Evolutionary conservation across 73 alveolate genomes (phyloP).

Genomic region (Uronychia binucleata): DNA sequence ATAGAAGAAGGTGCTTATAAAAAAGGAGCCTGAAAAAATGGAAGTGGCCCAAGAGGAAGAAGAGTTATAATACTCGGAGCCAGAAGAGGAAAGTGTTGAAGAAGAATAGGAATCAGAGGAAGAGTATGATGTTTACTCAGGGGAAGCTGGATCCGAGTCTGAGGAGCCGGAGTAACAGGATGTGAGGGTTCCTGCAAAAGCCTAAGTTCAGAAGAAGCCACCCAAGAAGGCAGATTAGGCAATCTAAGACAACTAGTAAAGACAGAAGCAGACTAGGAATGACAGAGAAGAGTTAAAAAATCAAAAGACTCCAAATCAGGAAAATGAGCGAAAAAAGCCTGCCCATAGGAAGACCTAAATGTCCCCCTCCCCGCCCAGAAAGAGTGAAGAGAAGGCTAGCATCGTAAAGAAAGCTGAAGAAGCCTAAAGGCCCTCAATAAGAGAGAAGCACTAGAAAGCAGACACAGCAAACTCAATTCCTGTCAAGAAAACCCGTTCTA

Average conservation of each 20-base stretch:
- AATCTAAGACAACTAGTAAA: neutral
- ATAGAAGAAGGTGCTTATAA: too few relatives aligned
- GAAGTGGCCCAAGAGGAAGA: neutral
- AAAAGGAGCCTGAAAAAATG: neutral
- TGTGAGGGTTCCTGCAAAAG: neutral
- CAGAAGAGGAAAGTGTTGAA: neutral
- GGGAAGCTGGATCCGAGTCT: too few relatives aligned
- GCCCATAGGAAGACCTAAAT: neutral
- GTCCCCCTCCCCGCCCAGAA: neutral
- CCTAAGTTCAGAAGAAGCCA: neutral
- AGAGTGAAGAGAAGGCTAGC: neutral
- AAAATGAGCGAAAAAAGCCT: neutral
- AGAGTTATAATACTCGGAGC: neutral
- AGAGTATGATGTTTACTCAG: neutral
- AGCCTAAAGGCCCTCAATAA: too few relatives aligned
- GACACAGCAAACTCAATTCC: too few relatives aligned
- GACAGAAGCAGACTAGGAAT: neutral
- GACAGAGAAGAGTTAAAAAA: neutral
- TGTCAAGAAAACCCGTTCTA: too few relatives aligned
- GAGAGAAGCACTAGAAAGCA: too few relatives aligned
- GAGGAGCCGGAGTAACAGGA: too few relatives aligned
- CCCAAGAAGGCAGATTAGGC: neutral
- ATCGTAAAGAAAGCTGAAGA: neutral
- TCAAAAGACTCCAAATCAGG: neutral
- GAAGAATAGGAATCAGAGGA: neutral